A percentile compares a stretch with the other conserved stretches of the same genome.
These are phyloP conservation scores for Aspergillus bombycis DNA, from an alignment of 2,329 filamentous ascomycete species.

Conservation along the genomic window DNA sequence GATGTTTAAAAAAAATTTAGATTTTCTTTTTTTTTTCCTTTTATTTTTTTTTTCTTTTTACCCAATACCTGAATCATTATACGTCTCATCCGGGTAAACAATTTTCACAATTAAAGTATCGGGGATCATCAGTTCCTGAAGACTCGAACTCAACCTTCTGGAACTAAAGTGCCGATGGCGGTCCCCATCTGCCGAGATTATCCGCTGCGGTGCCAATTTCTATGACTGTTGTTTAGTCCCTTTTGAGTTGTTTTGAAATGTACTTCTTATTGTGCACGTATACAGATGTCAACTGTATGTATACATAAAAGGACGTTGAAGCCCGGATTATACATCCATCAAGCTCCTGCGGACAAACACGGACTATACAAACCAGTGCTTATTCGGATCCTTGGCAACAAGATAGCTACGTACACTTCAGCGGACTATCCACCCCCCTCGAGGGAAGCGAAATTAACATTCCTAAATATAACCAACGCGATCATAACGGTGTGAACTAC, in stretches of 20 bases:
- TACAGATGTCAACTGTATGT: too few relatives aligned
- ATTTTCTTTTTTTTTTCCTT: not conserved
- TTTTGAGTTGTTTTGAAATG: not conserved
- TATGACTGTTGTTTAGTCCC: not conserved
- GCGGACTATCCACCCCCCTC: not conserved
- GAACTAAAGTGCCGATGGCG: conserved; percentile 1
- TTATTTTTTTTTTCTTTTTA: not conserved
- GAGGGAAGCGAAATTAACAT: conserved; percentile 17
- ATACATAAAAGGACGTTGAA: not conserved
- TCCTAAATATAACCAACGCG: conserved; percentile 10
- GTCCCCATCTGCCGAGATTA: conserved; percentile 5
- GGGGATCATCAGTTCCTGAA: conserved; percentile 18
- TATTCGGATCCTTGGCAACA: not conserved
- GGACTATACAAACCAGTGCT: not conserved
- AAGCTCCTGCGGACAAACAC: not conserved
- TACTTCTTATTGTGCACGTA: not conserved
- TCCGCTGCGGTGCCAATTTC: not conserved
- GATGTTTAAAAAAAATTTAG: conserved; percentile 23
- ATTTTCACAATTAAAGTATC: conserved; percentile 11
- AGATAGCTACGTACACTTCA: not conserved
- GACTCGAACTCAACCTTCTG: not conserved
- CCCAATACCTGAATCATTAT: not conserved
- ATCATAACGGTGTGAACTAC: not conserved
- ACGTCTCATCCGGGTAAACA: not conserved
- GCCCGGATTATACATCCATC: not conserved